phyloP scores from a whole-genome alignment of 176 grass and related monocot species.

The Oryza brachyantha region DNA sequence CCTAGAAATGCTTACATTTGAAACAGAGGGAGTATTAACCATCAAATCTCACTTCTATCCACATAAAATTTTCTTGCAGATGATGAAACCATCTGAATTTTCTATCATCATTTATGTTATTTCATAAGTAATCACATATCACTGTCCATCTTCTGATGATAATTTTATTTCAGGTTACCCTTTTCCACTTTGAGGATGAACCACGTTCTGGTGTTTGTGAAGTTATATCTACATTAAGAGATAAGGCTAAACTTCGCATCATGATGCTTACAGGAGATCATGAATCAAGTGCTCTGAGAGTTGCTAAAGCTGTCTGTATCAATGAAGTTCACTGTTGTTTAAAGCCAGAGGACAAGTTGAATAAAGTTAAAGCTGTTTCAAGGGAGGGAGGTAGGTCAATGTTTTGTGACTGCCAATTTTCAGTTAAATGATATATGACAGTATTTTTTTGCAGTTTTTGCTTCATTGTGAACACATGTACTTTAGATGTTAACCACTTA shows the following conservation, averaged over 20 bases:
- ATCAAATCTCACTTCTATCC: not conserved
- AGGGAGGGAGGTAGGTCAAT: constrained; percentile 66
- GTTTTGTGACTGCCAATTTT: constrained; percentile 3
- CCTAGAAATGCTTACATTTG: too few species aligned
- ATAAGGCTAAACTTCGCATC: constrained; percentile 79
- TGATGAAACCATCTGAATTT: constrained; percentile 1
- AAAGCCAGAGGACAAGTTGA: constrained; percentile 95
- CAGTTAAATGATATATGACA: not conserved
- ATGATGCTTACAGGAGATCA: constrained; percentile 99
- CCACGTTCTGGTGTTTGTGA: constrained; percentile 67
- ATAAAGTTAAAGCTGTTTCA: constrained; percentile 87
- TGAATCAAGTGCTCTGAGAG: constrained; percentile 83
- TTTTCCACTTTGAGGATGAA: constrained; percentile 99
- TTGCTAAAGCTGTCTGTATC: constrained; percentile 92
- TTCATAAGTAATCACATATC: not conserved
- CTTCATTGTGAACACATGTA: not conserved
- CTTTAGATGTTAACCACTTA: not conserved
- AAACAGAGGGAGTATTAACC: not conserved
- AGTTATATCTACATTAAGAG: constrained; percentile 84
- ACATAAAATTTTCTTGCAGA: not conserved
- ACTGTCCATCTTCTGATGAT: constrained; percentile 5
- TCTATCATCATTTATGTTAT: constrained; percentile 13
- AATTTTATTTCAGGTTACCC: constrained; percentile 55
- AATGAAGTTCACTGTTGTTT: constrained; percentile 74
- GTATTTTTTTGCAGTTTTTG: too few species aligned